A percentile compares a stretch with the other conserved stretches of the same genome.
These are phyloP conservation scores for Chaetomium olivaceum DNA, from an alignment of 2,329 filamentous ascomycete genomes.

Conservation along the genomic window DNA sequence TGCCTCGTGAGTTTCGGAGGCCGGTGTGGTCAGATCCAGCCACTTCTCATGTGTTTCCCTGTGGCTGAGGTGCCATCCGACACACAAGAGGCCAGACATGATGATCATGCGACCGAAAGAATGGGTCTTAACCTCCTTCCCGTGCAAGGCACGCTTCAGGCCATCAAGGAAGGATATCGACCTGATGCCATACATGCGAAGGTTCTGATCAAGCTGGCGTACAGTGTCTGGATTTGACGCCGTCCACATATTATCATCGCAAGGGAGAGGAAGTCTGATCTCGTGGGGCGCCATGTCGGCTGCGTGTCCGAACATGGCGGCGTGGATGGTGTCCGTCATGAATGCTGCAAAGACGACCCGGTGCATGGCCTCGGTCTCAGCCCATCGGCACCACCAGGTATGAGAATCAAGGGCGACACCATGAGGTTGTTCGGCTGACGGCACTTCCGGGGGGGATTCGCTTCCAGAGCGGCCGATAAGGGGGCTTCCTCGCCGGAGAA, in stretches of 20 bases:
- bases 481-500: conserved; percentile 83
- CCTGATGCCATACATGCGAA: conserved; percentile 77
- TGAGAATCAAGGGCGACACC: conserved; percentile 43
- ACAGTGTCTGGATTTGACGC: conserved; percentile 77
- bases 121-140: conserved; percentile 78
- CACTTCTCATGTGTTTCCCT: conserved; percentile 82
- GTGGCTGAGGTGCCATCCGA: conserved; percentile 89
- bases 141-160: conserved; percentile 79
- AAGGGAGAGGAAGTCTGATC: conserved; percentile 80
- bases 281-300: conserved; percentile 91
- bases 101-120: conserved; percentile 86
- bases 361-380: conserved; percentile 82
- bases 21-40: conserved; percentile 66
- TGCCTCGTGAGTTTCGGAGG: conserved; percentile 63
- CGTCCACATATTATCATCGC: conserved; percentile 84
- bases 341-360: conserved; percentile 87
- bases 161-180: conserved; percentile 81
- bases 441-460: conserved; percentile 72
- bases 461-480: conserved; percentile 77
- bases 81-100: conserved; percentile 86
- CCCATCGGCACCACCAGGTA: conserved; percentile 82
- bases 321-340: conserved; percentile 84
- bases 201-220: conserved; percentile 71
- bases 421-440: conserved; percentile 40
- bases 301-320: conserved; percentile 88